Evolutionary conservation across 164 flowering plant genomes (phyloP).

Genomic region (Sextonia rubra): DNA sequence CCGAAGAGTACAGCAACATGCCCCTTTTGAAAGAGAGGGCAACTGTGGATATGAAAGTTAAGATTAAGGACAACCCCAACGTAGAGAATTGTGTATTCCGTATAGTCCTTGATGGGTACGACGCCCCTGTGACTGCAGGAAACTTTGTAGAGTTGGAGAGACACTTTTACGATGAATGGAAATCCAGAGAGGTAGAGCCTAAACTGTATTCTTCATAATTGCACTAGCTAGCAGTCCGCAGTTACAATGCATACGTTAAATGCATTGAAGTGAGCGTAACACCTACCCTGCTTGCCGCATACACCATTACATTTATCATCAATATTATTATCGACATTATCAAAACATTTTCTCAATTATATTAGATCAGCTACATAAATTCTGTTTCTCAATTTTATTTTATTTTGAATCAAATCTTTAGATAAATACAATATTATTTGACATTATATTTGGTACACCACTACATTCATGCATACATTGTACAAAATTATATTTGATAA

Average conservation of each 20-base stretch:
- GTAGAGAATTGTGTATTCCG: constrained; percentile 75
- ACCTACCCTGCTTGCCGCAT: too few relatives aligned
- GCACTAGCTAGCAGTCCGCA: neutral
- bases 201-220: constrained; percentile 1
- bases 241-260: neutral
- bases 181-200: constrained; percentile 77
- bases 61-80: constrained; percentile 93
- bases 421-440: too few relatives aligned
- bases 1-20: constrained; percentile 79
- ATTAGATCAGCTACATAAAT: too few relatives aligned
- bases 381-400: too few relatives aligned
- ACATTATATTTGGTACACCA: too few relatives aligned
- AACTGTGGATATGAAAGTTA: constrained; percentile 94
- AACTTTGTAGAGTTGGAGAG: constrained; percentile 87
- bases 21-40: constrained; percentile 97
- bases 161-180: constrained; percentile 98
- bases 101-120: constrained; percentile 91
- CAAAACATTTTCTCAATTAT: too few relatives aligned
- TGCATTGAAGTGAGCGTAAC: neutral
- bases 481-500: too few relatives aligned
- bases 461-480: too few relatives aligned
- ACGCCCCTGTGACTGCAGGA: constrained; percentile 97
- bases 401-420: too few relatives aligned
- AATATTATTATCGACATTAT: too few relatives aligned
- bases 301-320: too few relatives aligned